A percentile compares a stretch with the other conserved stretches of the same genome.
Conservation (phyloP, 106 monocot genomes). For the Dendrobium nobile region DNA sequence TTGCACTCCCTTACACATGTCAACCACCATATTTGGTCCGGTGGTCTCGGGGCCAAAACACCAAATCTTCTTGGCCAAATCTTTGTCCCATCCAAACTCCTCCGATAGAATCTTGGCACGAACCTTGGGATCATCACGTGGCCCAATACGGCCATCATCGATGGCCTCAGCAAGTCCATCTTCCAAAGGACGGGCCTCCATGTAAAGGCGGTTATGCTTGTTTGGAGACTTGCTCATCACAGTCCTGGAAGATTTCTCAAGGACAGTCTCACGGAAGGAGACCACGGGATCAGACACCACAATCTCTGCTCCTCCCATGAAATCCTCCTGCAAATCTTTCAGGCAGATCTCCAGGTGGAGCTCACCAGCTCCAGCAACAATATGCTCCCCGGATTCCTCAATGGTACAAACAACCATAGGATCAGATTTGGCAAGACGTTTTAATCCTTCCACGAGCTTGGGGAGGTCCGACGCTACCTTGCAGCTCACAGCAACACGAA, state of each 20-base stretch:
- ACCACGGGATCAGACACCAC: constrained; percentile 19
- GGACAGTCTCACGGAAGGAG: constrained; percentile 26
- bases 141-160: constrained; percentile 36
- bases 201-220: constrained; percentile 34
- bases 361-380: constrained; percentile 27
- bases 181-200: constrained; percentile 33
- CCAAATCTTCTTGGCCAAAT: constrained; percentile 48
- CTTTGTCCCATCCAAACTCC: constrained; percentile 51
- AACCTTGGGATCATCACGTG: constrained; percentile 36
- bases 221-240: constrained; percentile 32
- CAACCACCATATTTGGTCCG: constrained; percentile 40
- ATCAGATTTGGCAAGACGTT: constrained; percentile 21
- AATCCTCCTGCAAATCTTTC: constrained; percentile 24
- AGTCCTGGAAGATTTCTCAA: constrained; percentile 21
- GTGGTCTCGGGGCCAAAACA: constrained; percentile 49
- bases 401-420: constrained; percentile 26
- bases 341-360: constrained; percentile 28
- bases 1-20: constrained; percentile 52
- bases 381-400: constrained; percentile 30
- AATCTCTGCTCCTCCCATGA: constrained; percentile 31
- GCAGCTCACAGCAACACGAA: constrained; percentile 28
- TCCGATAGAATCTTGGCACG: constrained; percentile 31
- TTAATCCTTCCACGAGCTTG: constrained; percentile 21
- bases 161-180: constrained; percentile 38
- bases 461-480: constrained; percentile 29